These are phyloP conservation scores for Fusarium caatingaense DNA, from an alignment of 2,329 filamentous ascomycete genomes.

Conservation along the genomic window DNA sequence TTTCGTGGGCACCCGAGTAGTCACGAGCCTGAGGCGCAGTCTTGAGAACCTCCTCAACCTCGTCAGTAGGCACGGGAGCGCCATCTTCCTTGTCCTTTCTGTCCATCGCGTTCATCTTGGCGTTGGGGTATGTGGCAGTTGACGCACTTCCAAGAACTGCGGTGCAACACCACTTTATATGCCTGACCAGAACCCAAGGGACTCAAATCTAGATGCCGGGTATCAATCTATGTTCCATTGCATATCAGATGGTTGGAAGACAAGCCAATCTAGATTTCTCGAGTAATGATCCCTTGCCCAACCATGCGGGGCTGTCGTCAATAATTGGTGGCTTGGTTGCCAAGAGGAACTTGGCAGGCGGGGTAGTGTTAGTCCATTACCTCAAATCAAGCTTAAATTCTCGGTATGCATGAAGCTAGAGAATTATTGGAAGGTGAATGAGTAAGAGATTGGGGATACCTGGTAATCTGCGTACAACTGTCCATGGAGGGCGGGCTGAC, in stretches of 20 bases:
- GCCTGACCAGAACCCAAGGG: not conserved
- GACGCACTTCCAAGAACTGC: not conserved
- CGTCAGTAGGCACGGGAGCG: not conserved
- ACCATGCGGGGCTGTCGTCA: not conserved
- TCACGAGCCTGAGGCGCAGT: slow-evolving; percentile 15
- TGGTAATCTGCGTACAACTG: not conserved
- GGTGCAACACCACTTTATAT: not conserved
- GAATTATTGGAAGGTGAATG: slow-evolving; percentile 4
- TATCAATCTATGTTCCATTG: not conserved
- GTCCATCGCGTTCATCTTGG: not conserved
- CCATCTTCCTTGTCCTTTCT: not conserved
- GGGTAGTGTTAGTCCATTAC: slow-evolving; percentile 6
- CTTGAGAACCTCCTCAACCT: slow-evolving; percentile 22
- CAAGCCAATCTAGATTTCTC: not conserved
- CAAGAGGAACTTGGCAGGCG: slow-evolving; percentile 14
- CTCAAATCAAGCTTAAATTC: slow-evolving; percentile 21
- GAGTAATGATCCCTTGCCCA: not conserved
- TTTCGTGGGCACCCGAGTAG: slow-evolving; percentile 37
- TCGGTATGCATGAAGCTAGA: not conserved
- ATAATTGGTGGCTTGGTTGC: not conserved
- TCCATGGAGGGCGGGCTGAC: not conserved
- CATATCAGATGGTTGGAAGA: not conserved
- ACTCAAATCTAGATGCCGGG: not conserved
- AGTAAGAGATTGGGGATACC: not conserved
- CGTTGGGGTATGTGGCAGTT: no score